Percentiles rank a stretch among this genome's conserved stretches.
Evolutionary conservation across 1,139 yeast species (phyloP).

Genomic region (Yamadazyma songkhlaensis): DNA sequence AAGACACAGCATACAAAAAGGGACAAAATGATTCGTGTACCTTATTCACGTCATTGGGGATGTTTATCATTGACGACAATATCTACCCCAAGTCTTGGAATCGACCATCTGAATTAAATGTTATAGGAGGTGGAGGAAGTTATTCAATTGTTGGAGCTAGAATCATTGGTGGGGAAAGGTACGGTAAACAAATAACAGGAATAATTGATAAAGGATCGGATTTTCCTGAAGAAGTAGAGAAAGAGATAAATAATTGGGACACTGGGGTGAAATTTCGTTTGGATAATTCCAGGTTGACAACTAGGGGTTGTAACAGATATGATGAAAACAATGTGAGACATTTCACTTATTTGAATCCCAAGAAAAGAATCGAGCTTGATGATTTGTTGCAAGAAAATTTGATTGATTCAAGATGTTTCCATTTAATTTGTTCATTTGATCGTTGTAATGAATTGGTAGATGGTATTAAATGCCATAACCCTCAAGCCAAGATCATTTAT

Average conservation of each 20-base stretch:
- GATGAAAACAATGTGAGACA: conserved; percentile 58
- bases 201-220: conserved; percentile 79
- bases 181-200: conserved; percentile 51
- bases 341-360: conserved; percentile 50
- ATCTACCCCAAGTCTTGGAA: conserved; percentile 47
- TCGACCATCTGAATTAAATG: conserved; percentile 43
- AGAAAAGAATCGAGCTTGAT: conserved; percentile 56
- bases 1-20: too few species aligned
- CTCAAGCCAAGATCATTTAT: conserved; percentile 55
- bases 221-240: conserved; percentile 53
- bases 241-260: conserved; percentile 56
- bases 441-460: conserved; percentile 51
- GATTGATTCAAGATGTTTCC: conserved; percentile 49
- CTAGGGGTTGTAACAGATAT: conserved; percentile 80
- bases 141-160: conserved; percentile 80
- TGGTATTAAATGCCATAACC: conserved; percentile 24
- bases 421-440: conserved; percentile 71
- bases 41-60: conserved; percentile 59
- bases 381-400: conserved; percentile 51
- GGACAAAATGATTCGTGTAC: too few species aligned
- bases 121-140: conserved; percentile 90
- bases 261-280: conserved; percentile 57
- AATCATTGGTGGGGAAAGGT: conserved; percentile 38
- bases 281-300: conserved; percentile 55
- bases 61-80: conserved; percentile 92